Evolutionary conservation across 768 basidiomycete species (phyloP), one percentile per base, ranked within the genome.

Genomic region (Mrakia blollopis): DNA sequence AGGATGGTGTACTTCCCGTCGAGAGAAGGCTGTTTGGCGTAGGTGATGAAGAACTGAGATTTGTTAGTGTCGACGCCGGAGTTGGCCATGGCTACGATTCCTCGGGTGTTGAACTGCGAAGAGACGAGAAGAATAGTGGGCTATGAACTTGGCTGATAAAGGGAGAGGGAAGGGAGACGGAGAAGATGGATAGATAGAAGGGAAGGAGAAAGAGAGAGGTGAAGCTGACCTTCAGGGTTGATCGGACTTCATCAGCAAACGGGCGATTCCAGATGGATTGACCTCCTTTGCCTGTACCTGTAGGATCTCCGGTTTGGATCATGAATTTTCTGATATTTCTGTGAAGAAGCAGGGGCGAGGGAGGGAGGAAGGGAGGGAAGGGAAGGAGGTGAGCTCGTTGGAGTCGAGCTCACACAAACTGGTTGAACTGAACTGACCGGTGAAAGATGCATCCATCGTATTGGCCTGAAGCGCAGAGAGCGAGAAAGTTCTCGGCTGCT

Each of bases 81-180:
- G 84, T 98, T 99, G 74, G 97, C 97, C 95, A 98, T 98, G 39
- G 97, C 97, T 23, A 98, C 90, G 79, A 98, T 87, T 25, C 97
- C 97, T 78, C 97, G 89, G 72, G 89, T 86, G 83, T 98, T 98
- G 86, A 99, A 98, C 96, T 98, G 82, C 35, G 35, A 28, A 35
- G 69, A 47, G 47, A 71, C 10, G 16, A 14, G 74, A 39, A 2
- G 11, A 25, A 9, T 41, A 13, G 37, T 0, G 25, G 37, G 6
- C 39, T 16, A 25, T 37, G 72, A 89, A 86, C 83, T 97, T 98
- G 86, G 98, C 95, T 98, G 82, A 35, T 35, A 35, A 30, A 57
- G n/a, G n/a, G n/a, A n/a, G n/a, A 52, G 54, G 69, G 47, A 6
- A 2, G 35, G 72, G 21, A n/a, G n/a, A n/a, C n/a, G n/a, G n/a